Conservation (phyloP, 495 filamentous ascomycete species). For the Amorphotheca resinae region DNA sequence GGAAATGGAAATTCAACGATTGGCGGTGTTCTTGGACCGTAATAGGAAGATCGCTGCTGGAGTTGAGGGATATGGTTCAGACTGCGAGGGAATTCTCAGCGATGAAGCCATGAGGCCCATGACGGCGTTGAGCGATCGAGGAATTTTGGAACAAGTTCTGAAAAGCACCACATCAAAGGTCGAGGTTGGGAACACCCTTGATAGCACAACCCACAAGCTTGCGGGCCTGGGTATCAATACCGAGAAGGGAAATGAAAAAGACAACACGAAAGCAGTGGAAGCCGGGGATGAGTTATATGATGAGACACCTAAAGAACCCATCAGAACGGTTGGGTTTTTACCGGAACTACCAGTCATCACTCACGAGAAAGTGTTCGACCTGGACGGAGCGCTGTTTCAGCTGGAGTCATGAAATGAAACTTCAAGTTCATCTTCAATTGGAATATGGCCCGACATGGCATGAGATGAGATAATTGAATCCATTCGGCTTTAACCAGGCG, state of each 20-base stretch:
- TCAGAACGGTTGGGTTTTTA: background rate
- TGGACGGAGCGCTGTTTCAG: slow-evolving; percentile 9
- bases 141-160: slow-evolving; percentile 18
- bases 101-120: slow-evolving; percentile 16
- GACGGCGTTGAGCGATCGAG: slow-evolving; percentile 17
- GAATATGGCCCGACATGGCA: background rate
- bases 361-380: slow-evolving; percentile 12
- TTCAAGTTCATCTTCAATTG: background rate
- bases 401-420: slow-evolving; percentile 16
- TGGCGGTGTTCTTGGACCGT: slow-evolving; percentile 45
- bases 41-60: slow-evolving; percentile 42
- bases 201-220: slow-evolving; percentile 5
- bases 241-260: background rate
- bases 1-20: slow-evolving; percentile 43
- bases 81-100: slow-evolving; percentile 5
- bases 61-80: slow-evolving; percentile 1
- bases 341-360: slow-evolving; percentile 1
- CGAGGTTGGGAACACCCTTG: slow-evolving; percentile 17
- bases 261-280: background rate
- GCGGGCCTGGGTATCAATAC: slow-evolving; percentile 2
- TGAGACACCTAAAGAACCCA: background rate
- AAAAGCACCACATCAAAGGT: slow-evolving; percentile 19
- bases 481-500: background rate
- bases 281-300: background rate
- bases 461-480: background rate